Evolutionary conservation across 345 rosid species (phyloP).

Genomic region (Euclidium syriacum): DNA sequence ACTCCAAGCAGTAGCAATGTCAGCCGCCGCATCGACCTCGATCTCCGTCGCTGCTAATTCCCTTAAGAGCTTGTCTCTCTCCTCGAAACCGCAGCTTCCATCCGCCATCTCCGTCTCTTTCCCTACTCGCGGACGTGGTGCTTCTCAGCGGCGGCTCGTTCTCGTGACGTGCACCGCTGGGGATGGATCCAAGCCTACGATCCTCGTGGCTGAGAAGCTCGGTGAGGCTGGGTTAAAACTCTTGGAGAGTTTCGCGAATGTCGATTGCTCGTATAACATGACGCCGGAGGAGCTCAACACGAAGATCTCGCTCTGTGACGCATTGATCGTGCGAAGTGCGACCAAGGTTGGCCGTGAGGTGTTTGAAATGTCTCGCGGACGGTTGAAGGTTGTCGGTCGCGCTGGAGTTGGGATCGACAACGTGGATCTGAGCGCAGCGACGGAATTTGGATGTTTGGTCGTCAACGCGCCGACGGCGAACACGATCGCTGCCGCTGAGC

Average conservation of each 20-base stretch:
- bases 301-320: slow-evolving; percentile 89
- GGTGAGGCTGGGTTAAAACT: slow-evolving; percentile 69
- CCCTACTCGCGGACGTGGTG: slow-evolving; percentile 13
- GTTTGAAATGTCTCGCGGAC: slow-evolving; percentile 70
- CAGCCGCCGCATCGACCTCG: slow-evolving; percentile 18
- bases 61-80: slow-evolving; percentile 36
- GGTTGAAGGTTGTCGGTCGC: slow-evolving; percentile 86
- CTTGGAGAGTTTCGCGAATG: slow-evolving; percentile 55
- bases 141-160: slow-evolving; percentile 19
- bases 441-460: slow-evolving; percentile 83
- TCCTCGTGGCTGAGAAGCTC: slow-evolving; percentile 81
- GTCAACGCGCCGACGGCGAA: slow-evolving; percentile 94
- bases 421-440: slow-evolving; percentile 90
- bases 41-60: slow-evolving; percentile 31
- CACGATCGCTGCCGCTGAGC: slow-evolving; percentile 91
- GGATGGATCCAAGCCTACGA: slow-evolving; percentile 62
- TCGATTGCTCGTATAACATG: slow-evolving; percentile 79
- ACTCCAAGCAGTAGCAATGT: slow-evolving; percentile 11
- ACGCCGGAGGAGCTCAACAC: slow-evolving; percentile 80
- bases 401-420: slow-evolving; percentile 96
- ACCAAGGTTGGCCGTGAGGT: slow-evolving; percentile 77
- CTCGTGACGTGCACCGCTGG: slow-evolving; percentile 33
- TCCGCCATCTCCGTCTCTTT: slow-evolving; percentile 33
- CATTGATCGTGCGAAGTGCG: slow-evolving; percentile 77
- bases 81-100: slow-evolving; percentile 42